Percentiles rank a stretch among this genome's conserved stretches.
These are phyloP conservation scores for Pseudonitzschia multiseries DNA, from an alignment of 108 stramenopile species.

Conservation along the genomic window DNA sequence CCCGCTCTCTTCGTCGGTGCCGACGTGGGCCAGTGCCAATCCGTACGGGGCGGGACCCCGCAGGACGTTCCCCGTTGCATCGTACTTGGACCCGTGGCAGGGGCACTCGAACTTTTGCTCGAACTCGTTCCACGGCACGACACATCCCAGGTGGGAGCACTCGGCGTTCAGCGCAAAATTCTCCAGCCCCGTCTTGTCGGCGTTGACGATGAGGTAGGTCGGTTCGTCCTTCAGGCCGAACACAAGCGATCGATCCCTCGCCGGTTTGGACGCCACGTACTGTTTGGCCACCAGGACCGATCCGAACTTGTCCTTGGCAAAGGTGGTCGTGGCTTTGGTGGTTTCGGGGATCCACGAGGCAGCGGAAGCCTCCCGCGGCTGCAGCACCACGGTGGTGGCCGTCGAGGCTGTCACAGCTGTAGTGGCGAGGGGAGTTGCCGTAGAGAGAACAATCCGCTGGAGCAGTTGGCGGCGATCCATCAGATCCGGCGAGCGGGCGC, in stretches of 20 bases:
- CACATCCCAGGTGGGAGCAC: conserved; percentile 41
- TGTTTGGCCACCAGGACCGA: background rate
- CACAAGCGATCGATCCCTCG: conserved; percentile 24
- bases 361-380: too few species aligned
- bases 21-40: conserved; percentile 23
- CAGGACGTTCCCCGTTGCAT: conserved; percentile 21
- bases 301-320: conserved; percentile 17
- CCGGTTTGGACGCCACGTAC: conserved; percentile 15
- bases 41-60: conserved; percentile 39
- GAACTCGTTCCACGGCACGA: conserved; percentile 30
- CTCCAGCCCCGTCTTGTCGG: conserved; percentile 4
- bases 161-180: conserved; percentile 30
- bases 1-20: conserved; percentile 29
- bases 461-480: conserved; percentile 5
- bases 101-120: conserved; percentile 35
- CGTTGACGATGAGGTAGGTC: conserved; percentile 29
- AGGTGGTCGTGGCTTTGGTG: background rate
- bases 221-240: conserved; percentile 28
- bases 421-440: background rate
- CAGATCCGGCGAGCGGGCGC: background rate
- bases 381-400: background rate
- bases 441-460: conserved; percentile 4
- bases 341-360: conserved; percentile 6
- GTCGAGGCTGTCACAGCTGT: too few species aligned
- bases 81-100: conserved; percentile 40